Conservation (phyloP, 371 early-diverging fungal genomes). For the Quaeritorhiza haematococci region DNA sequence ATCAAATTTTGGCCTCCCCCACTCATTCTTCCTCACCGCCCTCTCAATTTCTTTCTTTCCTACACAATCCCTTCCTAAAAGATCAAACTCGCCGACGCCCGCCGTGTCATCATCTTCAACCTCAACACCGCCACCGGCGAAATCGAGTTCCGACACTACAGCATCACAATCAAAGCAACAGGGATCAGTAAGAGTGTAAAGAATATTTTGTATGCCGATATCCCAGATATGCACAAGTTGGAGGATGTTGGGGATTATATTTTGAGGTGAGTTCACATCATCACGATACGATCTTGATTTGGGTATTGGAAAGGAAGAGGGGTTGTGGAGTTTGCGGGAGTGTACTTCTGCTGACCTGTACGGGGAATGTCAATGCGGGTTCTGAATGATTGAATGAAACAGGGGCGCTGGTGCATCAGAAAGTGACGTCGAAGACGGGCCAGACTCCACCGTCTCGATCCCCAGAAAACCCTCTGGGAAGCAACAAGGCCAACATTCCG, state of each 20-base stretch:
- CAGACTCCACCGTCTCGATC: constrained; percentile 68
- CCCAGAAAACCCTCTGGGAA: constrained; percentile 75
- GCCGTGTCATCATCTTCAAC: constrained; percentile 87
- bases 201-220: constrained; percentile 48
- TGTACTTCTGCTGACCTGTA: not conserved
- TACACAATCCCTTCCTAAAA: constrained; percentile 17
- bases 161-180: constrained; percentile 73
- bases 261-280: constrained; percentile 46
- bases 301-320: no score
- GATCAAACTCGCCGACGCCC: constrained; percentile 82
- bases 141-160: constrained; percentile 90
- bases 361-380: not conserved
- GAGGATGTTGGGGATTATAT: constrained; percentile 92
- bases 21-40: not conserved
- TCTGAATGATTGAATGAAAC: not conserved
- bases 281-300: not conserved
- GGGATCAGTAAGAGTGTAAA: constrained; percentile 90
- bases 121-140: constrained; percentile 76
- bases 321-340: not conserved
- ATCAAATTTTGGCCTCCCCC: not conserved
- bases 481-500: constrained; percentile 57
- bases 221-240: constrained; percentile 74
- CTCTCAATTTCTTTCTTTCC: not conserved
- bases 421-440: constrained; percentile 89
- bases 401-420: constrained; percentile 81